Percentiles rank a stretch among this genome's conserved stretches.
Evolutionary conservation across 2,329 filamentous ascomycete genomes (phyloP).

Genomic region (Aspergillus eucalypticola): DNA sequence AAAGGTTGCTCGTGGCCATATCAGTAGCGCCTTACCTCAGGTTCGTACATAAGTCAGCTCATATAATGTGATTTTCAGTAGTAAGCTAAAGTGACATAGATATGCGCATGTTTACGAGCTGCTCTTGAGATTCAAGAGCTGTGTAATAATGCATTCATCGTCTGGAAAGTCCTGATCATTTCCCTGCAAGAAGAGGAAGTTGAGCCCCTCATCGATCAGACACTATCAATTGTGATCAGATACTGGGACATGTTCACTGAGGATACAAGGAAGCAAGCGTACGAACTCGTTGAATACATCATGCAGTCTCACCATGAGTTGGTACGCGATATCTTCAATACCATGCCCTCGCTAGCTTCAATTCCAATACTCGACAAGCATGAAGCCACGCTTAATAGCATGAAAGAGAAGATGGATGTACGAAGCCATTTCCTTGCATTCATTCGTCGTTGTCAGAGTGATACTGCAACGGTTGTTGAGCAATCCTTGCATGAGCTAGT

Average conservation of each 20-base stretch:
- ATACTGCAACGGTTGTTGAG: constrained; percentile 81
- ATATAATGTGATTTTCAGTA: not conserved
- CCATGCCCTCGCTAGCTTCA: constrained; percentile 73
- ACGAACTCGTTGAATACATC: constrained; percentile 64
- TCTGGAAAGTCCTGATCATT: constrained; percentile 78
- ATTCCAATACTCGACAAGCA: constrained; percentile 70
- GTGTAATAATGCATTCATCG: constrained; percentile 75
- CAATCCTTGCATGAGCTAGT: constrained; percentile 78
- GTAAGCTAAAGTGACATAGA: constrained; percentile 51
- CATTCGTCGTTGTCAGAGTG: constrained; percentile 71
- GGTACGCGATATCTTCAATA: constrained; percentile 67
- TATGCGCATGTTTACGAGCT: constrained; percentile 87
- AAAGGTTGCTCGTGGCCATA: constrained; percentile 68
- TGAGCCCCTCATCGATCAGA: constrained; percentile 78
- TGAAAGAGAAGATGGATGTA: constrained; percentile 67
- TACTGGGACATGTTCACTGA: constrained; percentile 73
- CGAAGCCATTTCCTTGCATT: constrained; percentile 71
- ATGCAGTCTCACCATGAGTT: constrained; percentile 62
- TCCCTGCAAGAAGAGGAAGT: constrained; percentile 77
- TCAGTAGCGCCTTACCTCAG: constrained; percentile 81
- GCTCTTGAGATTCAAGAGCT: constrained; percentile 74
- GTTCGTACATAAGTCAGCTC: constrained; percentile 48
- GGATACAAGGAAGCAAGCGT: constrained; percentile 60
- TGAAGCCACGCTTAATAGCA: constrained; percentile 62
- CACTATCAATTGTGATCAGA: constrained; percentile 80